Percentiles rank a stretch among this genome's conserved stretches.
Evolutionary conservation across 345 rosid genomes (phyloP).

Genomic region (Sisymbrium irio): DNA sequence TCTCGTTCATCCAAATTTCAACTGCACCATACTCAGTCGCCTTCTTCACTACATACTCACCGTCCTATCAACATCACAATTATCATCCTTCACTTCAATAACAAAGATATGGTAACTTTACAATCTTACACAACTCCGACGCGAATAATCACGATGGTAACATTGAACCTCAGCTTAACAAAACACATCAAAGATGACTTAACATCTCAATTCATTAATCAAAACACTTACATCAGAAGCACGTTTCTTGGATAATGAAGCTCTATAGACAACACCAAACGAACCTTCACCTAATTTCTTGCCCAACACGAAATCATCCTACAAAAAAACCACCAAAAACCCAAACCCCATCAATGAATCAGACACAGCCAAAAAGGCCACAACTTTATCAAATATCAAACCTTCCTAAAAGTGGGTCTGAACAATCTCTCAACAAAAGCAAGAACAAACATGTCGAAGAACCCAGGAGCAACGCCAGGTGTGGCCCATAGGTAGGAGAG

Average conservation of each 20-base stretch:
- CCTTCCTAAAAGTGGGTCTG: constrained; percentile 77
- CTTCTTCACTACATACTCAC: constrained; percentile 89
- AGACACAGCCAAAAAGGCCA: neutral
- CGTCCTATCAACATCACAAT: constrained; percentile 43
- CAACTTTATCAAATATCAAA: constrained; percentile 13
- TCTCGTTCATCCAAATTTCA: constrained; percentile 99
- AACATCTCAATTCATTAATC: neutral
- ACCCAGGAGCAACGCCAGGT: constrained; percentile 99
- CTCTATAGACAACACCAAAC: constrained; percentile 86
- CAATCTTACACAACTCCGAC: neutral
- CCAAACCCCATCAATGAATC: neutral
- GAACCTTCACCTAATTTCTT: constrained; percentile 98
- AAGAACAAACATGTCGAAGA: constrained; percentile 92
- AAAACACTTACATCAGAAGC: constrained; percentile 54
- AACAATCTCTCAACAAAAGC: constrained; percentile 87
- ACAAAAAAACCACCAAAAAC: constrained; percentile 23
- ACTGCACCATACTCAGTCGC: constrained; percentile 96
- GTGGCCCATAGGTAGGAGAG: constrained; percentile 97
- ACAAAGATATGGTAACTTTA: neutral
- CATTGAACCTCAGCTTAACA: neutral
- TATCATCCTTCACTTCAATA: neutral
- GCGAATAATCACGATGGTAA: neutral
- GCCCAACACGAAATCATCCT: constrained; percentile 95
- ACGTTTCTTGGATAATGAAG: constrained; percentile 60
- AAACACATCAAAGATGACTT: neutral